Conservation (phyloP, 495 filamentous ascomycete species). For the Clavariopsis aquatica region DNA sequence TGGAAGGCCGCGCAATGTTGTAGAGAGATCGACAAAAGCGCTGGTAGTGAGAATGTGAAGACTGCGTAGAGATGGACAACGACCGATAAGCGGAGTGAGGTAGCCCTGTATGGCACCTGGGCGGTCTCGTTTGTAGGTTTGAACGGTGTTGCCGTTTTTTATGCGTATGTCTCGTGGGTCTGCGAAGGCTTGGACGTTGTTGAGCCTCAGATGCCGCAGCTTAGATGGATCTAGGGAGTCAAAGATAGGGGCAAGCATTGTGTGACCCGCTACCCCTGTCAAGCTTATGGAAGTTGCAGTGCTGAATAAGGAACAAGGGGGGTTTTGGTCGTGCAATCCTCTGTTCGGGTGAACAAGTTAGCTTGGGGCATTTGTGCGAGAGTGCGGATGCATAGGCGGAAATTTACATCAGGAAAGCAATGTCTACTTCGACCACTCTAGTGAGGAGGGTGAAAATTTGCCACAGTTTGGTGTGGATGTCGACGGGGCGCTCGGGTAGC, state of each 20-base stretch:
- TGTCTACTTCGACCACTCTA: constrained; percentile 1
- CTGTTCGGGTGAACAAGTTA: too few relatives aligned
- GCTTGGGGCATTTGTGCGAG: too few relatives aligned
- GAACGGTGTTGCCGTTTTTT: background rate
- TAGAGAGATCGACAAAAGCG: constrained; percentile 1
- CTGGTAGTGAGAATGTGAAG: constrained; percentile 7
- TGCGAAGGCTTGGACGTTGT: constrained; percentile 12
- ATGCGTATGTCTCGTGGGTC: background rate
- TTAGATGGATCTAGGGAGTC: constrained; percentile 4
- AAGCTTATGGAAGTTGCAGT: constrained; percentile 12
- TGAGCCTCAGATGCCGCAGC: constrained; percentile 9
- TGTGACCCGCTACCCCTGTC: constrained; percentile 5
- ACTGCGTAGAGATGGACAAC: constrained; percentile 1
- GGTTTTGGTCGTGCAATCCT: background rate
- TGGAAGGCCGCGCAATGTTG: background rate
- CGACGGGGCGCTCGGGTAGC: background rate
- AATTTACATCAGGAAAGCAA: constrained; percentile 18
- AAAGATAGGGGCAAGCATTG: constrained; percentile 5
- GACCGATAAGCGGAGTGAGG: background rate
- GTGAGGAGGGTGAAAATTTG: background rate
- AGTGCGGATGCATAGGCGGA: too few relatives aligned
- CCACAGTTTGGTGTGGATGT: background rate
- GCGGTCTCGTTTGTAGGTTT: background rate
- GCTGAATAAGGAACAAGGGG: background rate
- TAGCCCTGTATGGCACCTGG: constrained; percentile 10